Percentiles rank a stretch among this genome's conserved stretches.
These are phyloP conservation scores for Mycena rosella DNA, from an alignment of 768 basidiomycete species.

Conservation along the genomic window DNA sequence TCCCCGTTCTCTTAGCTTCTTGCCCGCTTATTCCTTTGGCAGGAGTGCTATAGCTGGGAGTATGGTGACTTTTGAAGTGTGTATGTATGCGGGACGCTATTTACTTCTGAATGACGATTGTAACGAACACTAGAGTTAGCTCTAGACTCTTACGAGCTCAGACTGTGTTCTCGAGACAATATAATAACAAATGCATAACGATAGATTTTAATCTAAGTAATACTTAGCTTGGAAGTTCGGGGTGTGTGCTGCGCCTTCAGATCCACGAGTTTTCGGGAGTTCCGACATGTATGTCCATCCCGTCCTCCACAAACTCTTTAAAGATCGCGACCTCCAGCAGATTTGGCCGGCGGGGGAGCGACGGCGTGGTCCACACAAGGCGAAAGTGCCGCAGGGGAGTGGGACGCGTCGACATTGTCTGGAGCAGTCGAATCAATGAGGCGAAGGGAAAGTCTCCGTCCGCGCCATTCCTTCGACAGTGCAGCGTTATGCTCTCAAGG, in stretches of 20 bases:
- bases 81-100: not conserved
- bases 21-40: not conserved
- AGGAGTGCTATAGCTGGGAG: slow-evolving; percentile 77
- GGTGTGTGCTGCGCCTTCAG: too few species aligned
- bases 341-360: slow-evolving; percentile 18
- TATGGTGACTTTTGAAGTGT: slow-evolving; percentile 55
- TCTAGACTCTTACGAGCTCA: too few species aligned
- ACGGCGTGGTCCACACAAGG: slow-evolving; percentile 12
- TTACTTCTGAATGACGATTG: not conserved
- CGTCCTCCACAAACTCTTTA: not conserved
- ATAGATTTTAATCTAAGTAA: too few species aligned
- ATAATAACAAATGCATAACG: not conserved
- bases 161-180: not conserved
- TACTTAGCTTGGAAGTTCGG: too few species aligned
- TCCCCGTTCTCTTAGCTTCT: not conserved
- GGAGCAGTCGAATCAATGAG: slow-evolving; percentile 1
- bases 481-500: slow-evolving; percentile 13
- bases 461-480: not conserved
- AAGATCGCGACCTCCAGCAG: not conserved
- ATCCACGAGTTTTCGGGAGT: slow-evolving; percentile 6
- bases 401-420: not conserved
- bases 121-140: not conserved
- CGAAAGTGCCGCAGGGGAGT: not conserved
- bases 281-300: slow-evolving; percentile 16
- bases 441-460: slow-evolving; percentile 19